Percentiles rank a stretch among this genome's conserved stretches.
Conservation (phyloP, 2,329 filamentous ascomycete genomes). For the Exserohilum turcica region DNA sequence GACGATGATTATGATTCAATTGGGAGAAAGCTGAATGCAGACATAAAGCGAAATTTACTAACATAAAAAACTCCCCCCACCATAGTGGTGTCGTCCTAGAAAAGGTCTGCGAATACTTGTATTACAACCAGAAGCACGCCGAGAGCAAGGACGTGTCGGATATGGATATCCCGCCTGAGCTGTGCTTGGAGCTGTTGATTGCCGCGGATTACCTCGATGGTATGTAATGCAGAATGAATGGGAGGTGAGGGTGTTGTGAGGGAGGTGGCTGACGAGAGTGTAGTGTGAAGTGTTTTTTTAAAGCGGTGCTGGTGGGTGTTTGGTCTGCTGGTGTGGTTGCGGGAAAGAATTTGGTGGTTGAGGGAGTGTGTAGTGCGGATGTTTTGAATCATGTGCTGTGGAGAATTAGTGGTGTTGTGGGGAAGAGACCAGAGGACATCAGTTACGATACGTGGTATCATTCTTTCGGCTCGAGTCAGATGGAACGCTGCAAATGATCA, state of each 20-base stretch:
- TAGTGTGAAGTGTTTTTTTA: conserved; percentile 1
- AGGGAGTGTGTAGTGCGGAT: too few species aligned
- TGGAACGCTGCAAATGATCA: not conserved
- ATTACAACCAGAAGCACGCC: conserved; percentile 77
- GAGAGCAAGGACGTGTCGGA: conserved; percentile 75
- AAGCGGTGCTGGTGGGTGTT: too few species aligned
- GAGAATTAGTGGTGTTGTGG: too few species aligned
- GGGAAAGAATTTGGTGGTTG: too few species aligned
- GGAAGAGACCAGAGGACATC: too few species aligned
- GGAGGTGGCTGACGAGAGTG: not conserved
- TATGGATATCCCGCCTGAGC: conserved; percentile 78
- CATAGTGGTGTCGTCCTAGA: conserved; percentile 76
- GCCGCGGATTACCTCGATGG: conserved; percentile 73
- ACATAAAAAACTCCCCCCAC: too few species aligned
- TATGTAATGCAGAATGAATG: conserved; percentile 3
- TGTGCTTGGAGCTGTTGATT: conserved; percentile 77
- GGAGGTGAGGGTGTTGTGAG: not conserved
- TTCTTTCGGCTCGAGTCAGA: not conserved
- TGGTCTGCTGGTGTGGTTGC: too few species aligned
- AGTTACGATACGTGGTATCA: too few species aligned
- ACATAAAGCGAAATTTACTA: too few species aligned
- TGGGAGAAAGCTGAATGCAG: too few species aligned
- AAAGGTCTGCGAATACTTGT: conserved; percentile 82
- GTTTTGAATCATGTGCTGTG: too few species aligned
- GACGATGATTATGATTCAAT: conserved; percentile 9